A percentile compares a stretch with the other conserved stretches of the same genome.
Conservation (phyloP, 2,329 filamentous ascomycete species). For the Parastagonospora avenae region DNA sequence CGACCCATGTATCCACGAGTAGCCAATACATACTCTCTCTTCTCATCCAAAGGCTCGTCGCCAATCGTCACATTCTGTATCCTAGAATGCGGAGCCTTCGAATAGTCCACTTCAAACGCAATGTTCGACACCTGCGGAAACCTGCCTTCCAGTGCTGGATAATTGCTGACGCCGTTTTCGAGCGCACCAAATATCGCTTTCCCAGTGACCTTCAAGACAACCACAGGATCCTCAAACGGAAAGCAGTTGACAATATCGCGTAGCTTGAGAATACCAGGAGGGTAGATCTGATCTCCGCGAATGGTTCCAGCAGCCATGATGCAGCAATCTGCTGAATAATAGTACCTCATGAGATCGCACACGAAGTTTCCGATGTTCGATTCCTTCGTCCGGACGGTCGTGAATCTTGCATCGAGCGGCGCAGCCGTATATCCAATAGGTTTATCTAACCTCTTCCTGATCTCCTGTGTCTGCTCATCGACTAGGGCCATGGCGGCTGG, state of each 20-base stretch:
- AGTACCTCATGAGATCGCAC: conserved; percentile 85
- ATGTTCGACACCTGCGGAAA: conserved; percentile 91
- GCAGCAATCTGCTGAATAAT: conserved; percentile 71
- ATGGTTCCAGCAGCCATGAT: conserved; percentile 24
- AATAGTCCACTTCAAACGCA: conserved; percentile 72
- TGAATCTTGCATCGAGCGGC: conserved; percentile 84
- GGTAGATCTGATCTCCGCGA: conserved; percentile 75
- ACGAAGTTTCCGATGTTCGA: conserved; percentile 91
- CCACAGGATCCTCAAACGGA: conserved; percentile 88
- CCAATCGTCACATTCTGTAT: conserved; percentile 67
- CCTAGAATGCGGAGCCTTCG: conserved; percentile 63
- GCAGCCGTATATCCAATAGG: conserved; percentile 79
- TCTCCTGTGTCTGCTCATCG: conserved; percentile 70
- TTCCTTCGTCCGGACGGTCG: conserved; percentile 75
- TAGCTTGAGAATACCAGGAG: conserved; percentile 75
- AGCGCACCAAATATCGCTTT: conserved; percentile 76
- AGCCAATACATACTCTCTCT: conserved; percentile 71
- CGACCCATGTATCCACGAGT: conserved; percentile 89
- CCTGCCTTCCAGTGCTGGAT: conserved; percentile 80
- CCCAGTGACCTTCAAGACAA: conserved; percentile 75
- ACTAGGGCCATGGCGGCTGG: conserved; percentile 65
- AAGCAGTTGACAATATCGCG: conserved; percentile 89
- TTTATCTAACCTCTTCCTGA: conserved; percentile 79
- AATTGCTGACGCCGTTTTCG: conserved; percentile 80
- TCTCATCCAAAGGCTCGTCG: conserved; percentile 64